Evolutionary conservation across 345 rosid species (phyloP), one percentile per base, ranked within the genome.

Genomic region (Carallia pectinifolia): DNA sequence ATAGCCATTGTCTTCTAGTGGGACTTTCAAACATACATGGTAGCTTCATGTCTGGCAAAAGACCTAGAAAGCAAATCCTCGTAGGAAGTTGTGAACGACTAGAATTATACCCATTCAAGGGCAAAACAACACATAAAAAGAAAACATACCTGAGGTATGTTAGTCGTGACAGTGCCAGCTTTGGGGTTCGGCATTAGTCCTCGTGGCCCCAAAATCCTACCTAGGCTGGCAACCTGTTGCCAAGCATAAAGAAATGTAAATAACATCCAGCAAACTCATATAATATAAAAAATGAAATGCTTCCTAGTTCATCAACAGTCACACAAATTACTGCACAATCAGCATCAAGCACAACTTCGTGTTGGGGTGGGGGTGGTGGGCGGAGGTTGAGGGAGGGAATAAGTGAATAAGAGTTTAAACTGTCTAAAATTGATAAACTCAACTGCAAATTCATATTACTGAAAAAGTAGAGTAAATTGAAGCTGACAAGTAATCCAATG

Each of bases 161-260:
- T 87, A 15, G 92, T 76, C 58, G 98, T 78, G 73, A 95, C 97
- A 13, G 99, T 95, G 52, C 97, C 99, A 58, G 98, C 98, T 84
- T 95, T 95, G 23, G 99, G 99, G 76, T 92, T 95, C 39, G 99
- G 99, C 99, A 95, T 95, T 77, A 95, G 94, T 71, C 99, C 99
- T 13, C 98, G 84, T 19, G 99, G 99, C 78, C 99, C 99, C 52
- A 95, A 86, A 83, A 95, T 89, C 87, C 86, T 95, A 72, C 99
- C 99, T 54, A 95, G 81, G 75, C 91, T 85, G 47, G 99, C 98
- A 81, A 90, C 99, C 99, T 92, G 82, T 81, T 44, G 69, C 66
- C 72, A 71, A 31, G 33, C 7, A 61, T 39, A 75, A 69, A 53
- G 62, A 65, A 13, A 70, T 74, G 44, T 8, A 33, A 61, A 47